Conservation (phyloP, 2,329 filamentous ascomycete species). For the Teratosphaeria epicoccoides region DNA sequence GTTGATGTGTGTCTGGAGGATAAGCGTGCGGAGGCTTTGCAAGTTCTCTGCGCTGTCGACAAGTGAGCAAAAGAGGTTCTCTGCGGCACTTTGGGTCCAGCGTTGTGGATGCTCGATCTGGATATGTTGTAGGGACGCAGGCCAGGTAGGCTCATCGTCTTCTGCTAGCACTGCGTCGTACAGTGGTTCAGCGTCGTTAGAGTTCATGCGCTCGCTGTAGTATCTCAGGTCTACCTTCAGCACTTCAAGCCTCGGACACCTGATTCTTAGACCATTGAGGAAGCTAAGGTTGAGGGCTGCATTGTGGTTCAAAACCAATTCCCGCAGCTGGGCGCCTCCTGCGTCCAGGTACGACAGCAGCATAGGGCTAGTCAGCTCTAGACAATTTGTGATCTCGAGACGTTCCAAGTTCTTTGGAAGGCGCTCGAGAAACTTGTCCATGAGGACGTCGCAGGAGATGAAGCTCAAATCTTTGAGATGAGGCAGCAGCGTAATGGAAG, state of each 20-base stretch:
- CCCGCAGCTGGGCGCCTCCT: slow-evolving; percentile 56
- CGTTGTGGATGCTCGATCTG: slow-evolving; percentile 69
- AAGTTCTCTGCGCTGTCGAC: slow-evolving; percentile 59
- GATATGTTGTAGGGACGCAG: slow-evolving; percentile 56
- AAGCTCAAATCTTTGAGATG: slow-evolving; percentile 58
- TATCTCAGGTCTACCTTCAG: slow-evolving; percentile 72
- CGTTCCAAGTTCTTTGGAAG: slow-evolving; percentile 56
- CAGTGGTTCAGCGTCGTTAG: slow-evolving; percentile 62
- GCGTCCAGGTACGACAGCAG: slow-evolving; percentile 55
- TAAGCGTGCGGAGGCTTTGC: slow-evolving; percentile 56
- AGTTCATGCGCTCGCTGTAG: slow-evolving; percentile 57
- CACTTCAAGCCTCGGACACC: slow-evolving; percentile 60
- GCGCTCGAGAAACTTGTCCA: slow-evolving; percentile 54
- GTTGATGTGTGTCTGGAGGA: slow-evolving; percentile 68
- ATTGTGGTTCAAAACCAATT: slow-evolving; percentile 66
- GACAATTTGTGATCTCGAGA: slow-evolving; percentile 70
- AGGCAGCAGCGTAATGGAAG: slow-evolving; percentile 48
- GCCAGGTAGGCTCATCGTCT: slow-evolving; percentile 67
- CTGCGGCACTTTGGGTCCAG: slow-evolving; percentile 57
- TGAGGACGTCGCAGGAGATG: slow-evolving; percentile 63
- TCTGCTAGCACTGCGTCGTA: slow-evolving; percentile 57
- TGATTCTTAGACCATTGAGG: slow-evolving; percentile 51
- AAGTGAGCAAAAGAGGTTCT: slow-evolving; percentile 69
- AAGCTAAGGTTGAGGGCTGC: slow-evolving; percentile 68
- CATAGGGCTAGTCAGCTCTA: slow-evolving; percentile 57